Evolutionary conservation across 805 yeast genomes (phyloP).

Genomic region (Wickerhamiella kurtzmanii): DNA sequence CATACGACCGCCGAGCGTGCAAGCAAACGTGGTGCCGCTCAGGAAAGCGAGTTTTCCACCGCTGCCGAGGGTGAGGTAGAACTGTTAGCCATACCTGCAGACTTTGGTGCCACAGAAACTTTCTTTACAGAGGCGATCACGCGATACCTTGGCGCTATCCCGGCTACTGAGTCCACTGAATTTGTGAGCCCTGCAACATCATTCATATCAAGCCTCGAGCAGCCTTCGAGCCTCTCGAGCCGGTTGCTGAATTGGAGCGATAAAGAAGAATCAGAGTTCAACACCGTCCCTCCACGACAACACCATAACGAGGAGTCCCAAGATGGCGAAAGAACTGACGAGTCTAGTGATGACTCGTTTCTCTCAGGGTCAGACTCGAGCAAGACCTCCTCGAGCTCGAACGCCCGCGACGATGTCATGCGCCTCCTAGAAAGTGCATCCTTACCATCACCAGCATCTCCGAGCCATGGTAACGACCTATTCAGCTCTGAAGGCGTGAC

Average conservation of each 20-base stretch:
- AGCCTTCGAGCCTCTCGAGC: slow-evolving; percentile 3
- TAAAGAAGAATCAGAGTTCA: slow-evolving; percentile 12
- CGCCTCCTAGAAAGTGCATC: not conserved
- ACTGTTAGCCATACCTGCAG: slow-evolving; percentile 15
- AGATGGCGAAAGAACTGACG: slow-evolving; percentile 8
- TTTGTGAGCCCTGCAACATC: not conserved
- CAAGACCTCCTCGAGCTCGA: not conserved
- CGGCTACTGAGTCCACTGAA: not conserved
- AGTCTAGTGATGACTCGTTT: slow-evolving; percentile 6
- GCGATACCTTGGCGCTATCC: slow-evolving; percentile 7
- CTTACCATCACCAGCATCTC: not conserved
- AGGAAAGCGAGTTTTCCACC: not conserved
- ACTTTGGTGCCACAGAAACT: slow-evolving; percentile 13
- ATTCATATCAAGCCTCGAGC: slow-evolving; percentile 9
- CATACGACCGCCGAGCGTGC: slow-evolving; percentile 6
- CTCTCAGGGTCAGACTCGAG: not conserved
- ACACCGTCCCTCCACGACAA: slow-evolving; percentile 9
- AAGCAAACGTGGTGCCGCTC: not conserved
- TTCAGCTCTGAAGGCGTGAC: not conserved
- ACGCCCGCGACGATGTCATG: not conserved
- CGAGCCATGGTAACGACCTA: not conserved
- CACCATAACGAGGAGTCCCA: slow-evolving; percentile 9
- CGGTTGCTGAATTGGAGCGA: slow-evolving; percentile 1
- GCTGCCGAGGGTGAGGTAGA: slow-evolving; percentile 5
- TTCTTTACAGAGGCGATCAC: slow-evolving; percentile 10